Percentiles rank a stretch among this genome's conserved stretches.
Conservation (phyloP, 164 flowering plant species). For the Stephania japonica region DNA sequence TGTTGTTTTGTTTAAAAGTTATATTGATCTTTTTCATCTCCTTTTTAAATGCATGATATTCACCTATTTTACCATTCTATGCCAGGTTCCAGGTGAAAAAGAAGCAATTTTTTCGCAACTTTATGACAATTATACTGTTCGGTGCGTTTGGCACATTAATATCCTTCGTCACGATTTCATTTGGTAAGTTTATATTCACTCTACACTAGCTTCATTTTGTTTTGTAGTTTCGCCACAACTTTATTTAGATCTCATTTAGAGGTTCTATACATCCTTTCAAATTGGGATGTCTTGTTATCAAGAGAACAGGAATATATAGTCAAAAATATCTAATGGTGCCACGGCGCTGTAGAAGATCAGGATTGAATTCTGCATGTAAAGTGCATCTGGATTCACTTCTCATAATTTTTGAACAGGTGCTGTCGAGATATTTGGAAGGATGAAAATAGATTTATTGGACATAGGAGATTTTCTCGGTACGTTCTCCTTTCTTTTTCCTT, state of each 20-base stretch:
- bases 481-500: background rate
- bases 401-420: slow-evolving; percentile 47
- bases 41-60: background rate
- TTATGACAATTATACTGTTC: slow-evolving; percentile 62
- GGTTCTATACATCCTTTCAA: background rate
- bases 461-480: slow-evolving; percentile 84
- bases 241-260: background rate
- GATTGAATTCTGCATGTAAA: background rate
- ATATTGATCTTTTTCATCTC: background rate
- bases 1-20: too few relatives aligned
- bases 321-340: background rate
- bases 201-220: background rate
- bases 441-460: slow-evolving; percentile 53
- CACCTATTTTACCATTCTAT: background rate
- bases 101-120: slow-evolving; percentile 83
- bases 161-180: slow-evolving; percentile 51
- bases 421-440: slow-evolving; percentile 40
- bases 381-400: background rate
- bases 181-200: slow-evolving; percentile 34
- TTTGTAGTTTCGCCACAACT: background rate
- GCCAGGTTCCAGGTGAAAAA: slow-evolving; percentile 85
- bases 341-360: background rate
- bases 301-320: background rate
- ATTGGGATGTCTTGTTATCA: background rate
- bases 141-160: slow-evolving; percentile 81